These are phyloP conservation scores for Tremella fuciformis DNA, from an alignment of 768 basidiomycete species.

Conservation along the genomic window DNA sequence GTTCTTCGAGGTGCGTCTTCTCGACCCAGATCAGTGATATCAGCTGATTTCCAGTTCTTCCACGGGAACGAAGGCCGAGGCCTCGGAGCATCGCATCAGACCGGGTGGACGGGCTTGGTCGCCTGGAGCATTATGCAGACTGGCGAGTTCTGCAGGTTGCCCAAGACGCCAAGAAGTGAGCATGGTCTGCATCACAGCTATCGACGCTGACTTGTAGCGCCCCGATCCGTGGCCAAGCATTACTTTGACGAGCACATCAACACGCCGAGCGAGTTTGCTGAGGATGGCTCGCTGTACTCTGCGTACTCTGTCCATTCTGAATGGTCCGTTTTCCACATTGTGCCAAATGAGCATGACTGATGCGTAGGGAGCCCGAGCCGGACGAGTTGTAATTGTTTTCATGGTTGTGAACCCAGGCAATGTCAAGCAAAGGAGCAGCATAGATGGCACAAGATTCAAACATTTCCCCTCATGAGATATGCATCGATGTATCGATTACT, in stretches of 20 bases:
- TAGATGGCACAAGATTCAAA: too few species aligned
- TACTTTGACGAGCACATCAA: conserved; percentile 75
- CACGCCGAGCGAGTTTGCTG: conserved; percentile 43
- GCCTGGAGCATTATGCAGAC: conserved; percentile 71
- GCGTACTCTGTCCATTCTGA: conserved; percentile 42
- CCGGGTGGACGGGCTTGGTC: conserved; percentile 70
- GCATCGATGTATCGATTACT: background rate
- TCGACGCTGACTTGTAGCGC: conserved; percentile 58
- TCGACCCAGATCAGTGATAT: background rate
- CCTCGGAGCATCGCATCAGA: conserved; percentile 95
- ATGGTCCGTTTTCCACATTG: conserved; percentile 22
- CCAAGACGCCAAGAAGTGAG: conserved; percentile 90
- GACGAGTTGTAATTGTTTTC: conserved; percentile 41
- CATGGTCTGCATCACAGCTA: conserved; percentile 18
- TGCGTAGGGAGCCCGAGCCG: conserved; percentile 38
- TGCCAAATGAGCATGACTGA: conserved; percentile 8
- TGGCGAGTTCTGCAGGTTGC: conserved; percentile 70
- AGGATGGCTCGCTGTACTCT: conserved; percentile 44
- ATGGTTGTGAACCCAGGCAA: too few species aligned
- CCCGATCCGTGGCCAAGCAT: conserved; percentile 77
- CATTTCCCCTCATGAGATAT: too few species aligned
- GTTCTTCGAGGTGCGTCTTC: conserved; percentile 70
- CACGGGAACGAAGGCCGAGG: conserved; percentile 89
- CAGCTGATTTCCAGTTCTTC: conserved; percentile 68
- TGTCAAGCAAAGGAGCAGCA: too few species aligned